Evolutionary conservation across 2,329 filamentous ascomycete species (phyloP), one percentile per base, ranked within the genome.

Genomic region (Xylariomycetidae sp.): DNA sequence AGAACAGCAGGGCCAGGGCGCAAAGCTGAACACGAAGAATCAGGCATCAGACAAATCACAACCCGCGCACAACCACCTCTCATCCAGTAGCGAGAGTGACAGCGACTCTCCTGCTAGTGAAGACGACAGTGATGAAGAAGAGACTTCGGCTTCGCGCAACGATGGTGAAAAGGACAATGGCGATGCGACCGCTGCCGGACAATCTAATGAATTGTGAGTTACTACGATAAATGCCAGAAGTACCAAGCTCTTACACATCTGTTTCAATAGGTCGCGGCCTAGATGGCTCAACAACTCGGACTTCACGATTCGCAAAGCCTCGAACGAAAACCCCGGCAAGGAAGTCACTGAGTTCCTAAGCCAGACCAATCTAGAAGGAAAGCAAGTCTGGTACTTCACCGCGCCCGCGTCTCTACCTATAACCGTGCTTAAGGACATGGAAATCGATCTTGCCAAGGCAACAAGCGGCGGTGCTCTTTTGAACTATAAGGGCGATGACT

Each of bases 301-400:
- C 35, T 77, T 78, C 42, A 62, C 67, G 38, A 57, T 78, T 31
- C 70, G 72, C 36, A 72, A 72, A 43, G 67, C 66, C 20, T 53
- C 51, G 12, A 50, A 57, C 15, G 52, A 59, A n/a, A 60, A 64
- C 44, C 48, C 61, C 44, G 54, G 64, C 52, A 57, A 69, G 46
- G 62, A 74, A 50, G 59, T 76, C 38, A 56, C 70, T 7, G 63
- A 72, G 15, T 59, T 82, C 33, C 77, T 85, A 48, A 71, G 65
- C 48, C 66, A 74, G 37, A 69, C 71, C 34, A 74, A 76, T 46
- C 55, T 82, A 6, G 64, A 77, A 36, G 81, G 80, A 42, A 88
- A 87, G 64, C 80, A 88, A 54, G 67, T 88, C 38, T 89, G 84
- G 85, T 85, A 88, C 56, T 86, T 89, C 48, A 85, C 81, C 8